Percentiles rank a stretch among this genome's conserved stretches.
Evolutionary conservation across 352 stramenopile genomes (phyloP).

Genomic region (Globisporangium irregulare): DNA sequence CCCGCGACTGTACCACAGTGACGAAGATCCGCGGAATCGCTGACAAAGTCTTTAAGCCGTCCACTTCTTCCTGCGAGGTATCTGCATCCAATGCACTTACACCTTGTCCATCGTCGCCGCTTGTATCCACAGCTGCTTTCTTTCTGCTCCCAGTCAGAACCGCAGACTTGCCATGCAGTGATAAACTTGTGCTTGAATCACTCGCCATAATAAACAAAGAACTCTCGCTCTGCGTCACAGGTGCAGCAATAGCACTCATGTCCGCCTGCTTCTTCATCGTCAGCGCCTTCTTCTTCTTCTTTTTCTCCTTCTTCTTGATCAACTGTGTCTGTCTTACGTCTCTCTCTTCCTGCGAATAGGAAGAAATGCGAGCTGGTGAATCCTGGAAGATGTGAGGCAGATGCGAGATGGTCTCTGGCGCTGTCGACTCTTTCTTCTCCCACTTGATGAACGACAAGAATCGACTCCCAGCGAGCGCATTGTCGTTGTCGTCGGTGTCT

Average conservation of each 20-base stretch:
- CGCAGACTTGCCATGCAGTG: slow-evolving; percentile 4
- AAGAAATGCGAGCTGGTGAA: background rate
- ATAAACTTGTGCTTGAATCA: background rate
- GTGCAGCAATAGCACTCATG: background rate
- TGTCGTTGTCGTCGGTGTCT: background rate
- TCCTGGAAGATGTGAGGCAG: slow-evolving; percentile 14
- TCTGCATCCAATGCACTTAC: background rate
- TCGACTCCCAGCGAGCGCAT: slow-evolving; percentile 7
- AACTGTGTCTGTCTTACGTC: slow-evolving; percentile 6
- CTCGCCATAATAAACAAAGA: background rate
- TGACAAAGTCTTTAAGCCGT: background rate
- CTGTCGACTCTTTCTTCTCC: slow-evolving; percentile 14
- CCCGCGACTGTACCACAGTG: background rate
- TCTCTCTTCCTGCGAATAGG: slow-evolving; percentile 7
- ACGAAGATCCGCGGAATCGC: slow-evolving; percentile 9
- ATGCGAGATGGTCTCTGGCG: background rate
- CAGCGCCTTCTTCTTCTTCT: slow-evolving; percentile 1
- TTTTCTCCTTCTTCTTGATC: background rate
- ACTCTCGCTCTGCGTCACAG: background rate
- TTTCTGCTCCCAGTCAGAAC: background rate
- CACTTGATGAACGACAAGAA: slow-evolving; percentile 20
- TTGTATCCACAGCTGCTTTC: background rate
- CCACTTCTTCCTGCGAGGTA: background rate
- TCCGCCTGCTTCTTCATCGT: background rate
- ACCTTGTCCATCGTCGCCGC: background rate